phyloP scores from a whole-genome alignment of 2,329 filamentous ascomycete genomes.

The Fusarium falciforme region DNA sequence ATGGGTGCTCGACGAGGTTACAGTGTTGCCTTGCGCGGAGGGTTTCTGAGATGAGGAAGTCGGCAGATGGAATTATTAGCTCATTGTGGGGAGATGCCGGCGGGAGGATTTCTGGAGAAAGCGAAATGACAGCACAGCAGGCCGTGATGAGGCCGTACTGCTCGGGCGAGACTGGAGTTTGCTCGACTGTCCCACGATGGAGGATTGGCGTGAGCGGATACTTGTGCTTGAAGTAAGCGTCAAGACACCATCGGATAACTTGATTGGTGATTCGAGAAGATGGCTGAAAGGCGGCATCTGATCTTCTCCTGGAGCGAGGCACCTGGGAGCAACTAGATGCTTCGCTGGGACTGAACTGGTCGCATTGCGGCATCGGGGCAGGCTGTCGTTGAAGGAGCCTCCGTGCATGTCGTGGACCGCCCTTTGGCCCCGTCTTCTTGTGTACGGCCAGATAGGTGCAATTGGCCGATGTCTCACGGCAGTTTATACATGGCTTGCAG shows the following conservation, averaged over 20 bases:
- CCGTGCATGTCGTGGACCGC: slow-evolving; percentile 8
- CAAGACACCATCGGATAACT: slow-evolving; percentile 41
- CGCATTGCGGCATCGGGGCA: not conserved
- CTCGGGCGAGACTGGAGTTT: slow-evolving; percentile 19
- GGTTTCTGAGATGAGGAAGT: slow-evolving; percentile 45
- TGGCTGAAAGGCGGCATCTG: not conserved
- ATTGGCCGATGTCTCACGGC: slow-evolving; percentile 11
- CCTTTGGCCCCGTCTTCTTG: slow-evolving; percentile 48
- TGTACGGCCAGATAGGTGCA: slow-evolving; percentile 48
- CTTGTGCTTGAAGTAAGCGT: slow-evolving; percentile 50
- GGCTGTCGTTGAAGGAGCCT: not conserved
- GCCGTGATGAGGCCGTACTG: slow-evolving; percentile 44
- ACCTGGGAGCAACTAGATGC: not conserved
- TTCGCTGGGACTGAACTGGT: not conserved
- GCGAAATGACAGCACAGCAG: slow-evolving; percentile 45
- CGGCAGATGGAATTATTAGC: slow-evolving; percentile 20
- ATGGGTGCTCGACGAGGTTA: slow-evolving; percentile 42
- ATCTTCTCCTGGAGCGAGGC: not conserved
- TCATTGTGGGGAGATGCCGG: not conserved
- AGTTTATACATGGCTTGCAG: slow-evolving; percentile 43
- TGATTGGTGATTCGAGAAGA: slow-evolving; percentile 12
- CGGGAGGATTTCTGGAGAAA: slow-evolving; percentile 43
- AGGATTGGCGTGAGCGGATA: slow-evolving; percentile 50
- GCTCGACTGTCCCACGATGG: slow-evolving; percentile 34
- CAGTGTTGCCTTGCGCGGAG: slow-evolving; percentile 40